Conservation (phyloP, 345 rosid species). For the Lepidium sativum region DNA sequence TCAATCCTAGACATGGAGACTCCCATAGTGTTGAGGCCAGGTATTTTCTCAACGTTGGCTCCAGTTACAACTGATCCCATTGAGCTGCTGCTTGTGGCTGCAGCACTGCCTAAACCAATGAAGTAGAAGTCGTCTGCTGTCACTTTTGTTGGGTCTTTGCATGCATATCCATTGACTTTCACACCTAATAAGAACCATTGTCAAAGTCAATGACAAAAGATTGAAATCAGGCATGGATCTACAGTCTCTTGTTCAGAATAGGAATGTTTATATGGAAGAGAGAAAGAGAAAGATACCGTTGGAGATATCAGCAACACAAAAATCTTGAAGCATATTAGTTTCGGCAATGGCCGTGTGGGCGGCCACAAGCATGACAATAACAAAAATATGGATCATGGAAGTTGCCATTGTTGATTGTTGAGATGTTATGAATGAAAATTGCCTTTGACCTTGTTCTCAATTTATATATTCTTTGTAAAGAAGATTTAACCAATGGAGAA, state of each 20-base stretch:
- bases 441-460: conserved; percentile 2
- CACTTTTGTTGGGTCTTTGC: conserved; percentile 27
- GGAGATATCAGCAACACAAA: conserved; percentile 74
- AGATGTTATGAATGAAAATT: conserved; percentile 3
- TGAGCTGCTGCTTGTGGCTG: conserved; percentile 6
- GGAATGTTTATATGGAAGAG: background rate
- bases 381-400: conserved; percentile 11
- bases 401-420: conserved; percentile 19
- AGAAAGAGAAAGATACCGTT: conserved; percentile 29
- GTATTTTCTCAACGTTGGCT: conserved; percentile 28
- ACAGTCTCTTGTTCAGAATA: background rate
- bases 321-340: conserved; percentile 66
- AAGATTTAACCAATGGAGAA: conserved; percentile 18
- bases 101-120: conserved; percentile 21
- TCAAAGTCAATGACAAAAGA: background rate
- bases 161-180: conserved; percentile 27
- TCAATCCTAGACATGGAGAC: conserved; percentile 35
- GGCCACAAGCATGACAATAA: conserved; percentile 22
- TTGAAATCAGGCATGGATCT: background rate
- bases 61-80: conserved; percentile 18
- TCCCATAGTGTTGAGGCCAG: conserved; percentile 31
- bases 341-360: conserved; percentile 39
- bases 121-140: conserved; percentile 27
- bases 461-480: conserved; percentile 10
- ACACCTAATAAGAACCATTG: conserved; percentile 10